These are phyloP conservation scores for Aspergillus kassunensis DNA, from an alignment of 495 filamentous ascomycete species.

Conservation along the genomic window DNA sequence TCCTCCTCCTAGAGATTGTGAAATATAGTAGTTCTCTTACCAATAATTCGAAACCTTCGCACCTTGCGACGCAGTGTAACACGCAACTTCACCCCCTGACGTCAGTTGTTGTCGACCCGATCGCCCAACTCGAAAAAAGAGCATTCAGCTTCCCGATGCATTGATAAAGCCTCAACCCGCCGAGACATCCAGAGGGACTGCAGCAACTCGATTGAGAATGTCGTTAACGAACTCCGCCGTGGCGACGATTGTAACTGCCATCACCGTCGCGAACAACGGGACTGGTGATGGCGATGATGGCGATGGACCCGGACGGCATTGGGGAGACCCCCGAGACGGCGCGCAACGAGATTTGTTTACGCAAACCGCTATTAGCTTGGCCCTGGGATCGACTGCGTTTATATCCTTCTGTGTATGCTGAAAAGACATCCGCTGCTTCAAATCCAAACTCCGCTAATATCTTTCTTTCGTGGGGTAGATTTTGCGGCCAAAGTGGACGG, in stretches of 20 bases:
- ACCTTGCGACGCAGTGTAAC: slow-evolving; percentile 12
- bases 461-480: slow-evolving; percentile 38
- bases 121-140: slow-evolving; percentile 13
- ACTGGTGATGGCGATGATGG: slow-evolving; percentile 17
- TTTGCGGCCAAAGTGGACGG: slow-evolving; percentile 86
- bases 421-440: not conserved
- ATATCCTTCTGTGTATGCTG: slow-evolving; percentile 58
- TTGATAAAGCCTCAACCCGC: slow-evolving; percentile 15
- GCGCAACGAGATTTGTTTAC: slow-evolving; percentile 55
- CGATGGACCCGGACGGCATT: slow-evolving; percentile 22
- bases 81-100: slow-evolving; percentile 21
- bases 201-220: slow-evolving; percentile 20
- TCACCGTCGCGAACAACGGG: slow-evolving; percentile 14
- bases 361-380: slow-evolving; percentile 55
- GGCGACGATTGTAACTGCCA: slow-evolving; percentile 23
- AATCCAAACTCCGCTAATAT: not conserved
- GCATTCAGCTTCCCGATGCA: slow-evolving; percentile 17
- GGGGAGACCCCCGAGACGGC: slow-evolving; percentile 34
- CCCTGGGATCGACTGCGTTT: slow-evolving; percentile 56
- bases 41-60: not conserved
- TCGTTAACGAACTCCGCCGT: slow-evolving; percentile 31
- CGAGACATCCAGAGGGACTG: not conserved
- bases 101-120: slow-evolving; percentile 25
- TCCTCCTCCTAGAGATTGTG: no score
- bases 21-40: not conserved